Percentiles rank a stretch among this genome's conserved stretches.
Evolutionary conservation across 305 asterid species (phyloP).

Genomic region (Lippia alba): DNA sequence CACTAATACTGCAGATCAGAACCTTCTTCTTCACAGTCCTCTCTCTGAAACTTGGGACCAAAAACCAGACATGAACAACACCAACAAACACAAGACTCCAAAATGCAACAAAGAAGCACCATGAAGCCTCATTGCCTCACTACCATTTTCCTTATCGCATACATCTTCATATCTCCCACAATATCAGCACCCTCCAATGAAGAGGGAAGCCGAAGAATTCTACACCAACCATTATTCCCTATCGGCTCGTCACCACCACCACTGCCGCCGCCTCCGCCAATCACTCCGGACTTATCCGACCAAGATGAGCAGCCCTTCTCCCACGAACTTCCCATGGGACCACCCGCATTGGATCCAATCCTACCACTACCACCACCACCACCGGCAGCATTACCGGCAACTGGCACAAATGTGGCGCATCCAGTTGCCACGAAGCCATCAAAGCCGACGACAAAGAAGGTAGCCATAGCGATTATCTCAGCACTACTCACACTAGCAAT

Average conservation of each 20-base stretch:
- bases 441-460: constrained; percentile 57
- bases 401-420: constrained; percentile 47
- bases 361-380: constrained; percentile 46
- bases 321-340: constrained; percentile 69
- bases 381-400: constrained; percentile 23
- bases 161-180: constrained; percentile 37
- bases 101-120: constrained; percentile 31
- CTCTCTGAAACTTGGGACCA: constrained; percentile 27
- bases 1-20: constrained; percentile 36
- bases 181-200: constrained; percentile 22
- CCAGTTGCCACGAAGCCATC: constrained; percentile 48
- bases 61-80: constrained; percentile 46
- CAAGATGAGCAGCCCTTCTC: constrained; percentile 71
- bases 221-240: constrained; percentile 82
- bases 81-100: constrained; percentile 31
- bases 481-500: constrained; percentile 70
- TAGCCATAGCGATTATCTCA: constrained; percentile 60
- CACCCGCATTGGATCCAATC: constrained; percentile 47
- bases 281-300: constrained; percentile 41
- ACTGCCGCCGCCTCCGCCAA: constrained; percentile 41
- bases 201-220: constrained; percentile 56
- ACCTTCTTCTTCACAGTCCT: constrained; percentile 46
- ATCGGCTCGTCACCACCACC: constrained; percentile 54
- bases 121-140: constrained; percentile 46
- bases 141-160: constrained; percentile 39